Evolutionary conservation across 139 green algal genomes (phyloP).

Genomic region (Chara braunii): DNA sequence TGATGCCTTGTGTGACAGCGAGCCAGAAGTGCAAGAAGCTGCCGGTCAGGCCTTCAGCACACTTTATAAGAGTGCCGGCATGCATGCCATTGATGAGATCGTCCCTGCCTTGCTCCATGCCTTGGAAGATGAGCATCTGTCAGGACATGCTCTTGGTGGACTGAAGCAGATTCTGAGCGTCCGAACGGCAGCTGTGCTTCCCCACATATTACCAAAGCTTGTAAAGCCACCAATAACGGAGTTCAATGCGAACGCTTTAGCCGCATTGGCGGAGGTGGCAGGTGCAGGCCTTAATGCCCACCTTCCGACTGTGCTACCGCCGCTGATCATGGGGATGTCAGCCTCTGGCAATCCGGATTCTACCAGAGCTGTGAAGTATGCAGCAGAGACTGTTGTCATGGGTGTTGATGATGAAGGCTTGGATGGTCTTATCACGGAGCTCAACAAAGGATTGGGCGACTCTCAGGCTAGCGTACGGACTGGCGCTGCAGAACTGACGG

Average conservation of each 20-base stretch:
- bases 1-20: constrained; percentile 66
- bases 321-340: constrained; percentile 52
- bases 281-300: constrained; percentile 58
- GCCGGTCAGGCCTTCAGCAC: constrained; percentile 77
- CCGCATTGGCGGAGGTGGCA: constrained; percentile 64
- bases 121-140: constrained; percentile 6
- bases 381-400: constrained; percentile 21
- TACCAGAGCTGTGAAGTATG: not conserved
- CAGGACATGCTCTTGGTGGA: constrained; percentile 40
- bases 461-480: constrained; percentile 30
- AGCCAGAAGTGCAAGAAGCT: constrained; percentile 51
- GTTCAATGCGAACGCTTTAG: constrained; percentile 56
- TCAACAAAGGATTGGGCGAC: constrained; percentile 22
- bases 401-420: constrained; percentile 24
- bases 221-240: constrained; percentile 32
- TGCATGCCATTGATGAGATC: constrained; percentile 59
- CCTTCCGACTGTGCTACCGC: constrained; percentile 57
- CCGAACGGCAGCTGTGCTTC: constrained; percentile 36
- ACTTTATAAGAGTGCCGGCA: constrained; percentile 69
- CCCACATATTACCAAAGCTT: constrained; percentile 42
- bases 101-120: constrained; percentile 45
- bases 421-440: constrained; percentile 25
- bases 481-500: constrained; percentile 50
- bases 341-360: no score
- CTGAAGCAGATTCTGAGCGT: constrained; percentile 44